These are phyloP conservation scores for Oxytropis ochrocephala DNA, from an alignment of 306 rosid genomes.

Conservation along the genomic window DNA sequence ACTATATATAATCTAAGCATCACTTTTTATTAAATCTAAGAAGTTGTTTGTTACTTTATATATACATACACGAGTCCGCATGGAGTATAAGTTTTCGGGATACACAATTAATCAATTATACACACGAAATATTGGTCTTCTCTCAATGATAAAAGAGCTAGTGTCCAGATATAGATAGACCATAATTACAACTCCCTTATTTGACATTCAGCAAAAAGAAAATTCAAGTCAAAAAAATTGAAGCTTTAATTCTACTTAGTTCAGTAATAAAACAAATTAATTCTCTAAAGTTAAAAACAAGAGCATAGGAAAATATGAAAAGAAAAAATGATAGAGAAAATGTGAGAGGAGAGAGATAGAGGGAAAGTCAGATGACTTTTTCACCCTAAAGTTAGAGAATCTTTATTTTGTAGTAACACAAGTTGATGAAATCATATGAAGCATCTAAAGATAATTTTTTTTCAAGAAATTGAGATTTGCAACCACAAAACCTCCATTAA, in stretches of 20 bases:
- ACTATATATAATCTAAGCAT: too few relatives aligned
- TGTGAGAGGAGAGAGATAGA: background rate
- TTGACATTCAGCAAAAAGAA: background rate
- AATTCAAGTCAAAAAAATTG: background rate
- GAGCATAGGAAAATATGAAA: too few relatives aligned
- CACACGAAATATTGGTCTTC: slow-evolving; percentile 15
- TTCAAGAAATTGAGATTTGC: slow-evolving; percentile 1
- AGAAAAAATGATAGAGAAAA: too few relatives aligned
- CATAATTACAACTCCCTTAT: background rate
- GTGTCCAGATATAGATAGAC: slow-evolving; percentile 18
- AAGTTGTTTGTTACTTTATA: too few relatives aligned
- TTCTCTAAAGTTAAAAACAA: too few relatives aligned
- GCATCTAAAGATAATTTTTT: background rate
- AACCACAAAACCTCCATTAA: slow-evolving; percentile 17
- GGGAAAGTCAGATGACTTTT: too few relatives aligned
- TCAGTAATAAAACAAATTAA: too few relatives aligned
- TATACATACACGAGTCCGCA: too few relatives aligned
- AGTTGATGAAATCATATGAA: background rate
- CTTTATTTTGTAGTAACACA: background rate
- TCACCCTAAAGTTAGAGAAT: too few relatives aligned
- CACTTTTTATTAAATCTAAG: too few relatives aligned
- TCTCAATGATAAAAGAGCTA: slow-evolving; percentile 26
- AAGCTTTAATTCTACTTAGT: background rate
- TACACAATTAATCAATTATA: too few relatives aligned
- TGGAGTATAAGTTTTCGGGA: background rate